These are phyloP conservation scores for Ganoderma resinaceum DNA, from an alignment of 1,284 basidiomycete species.

Conservation along the genomic window DNA sequence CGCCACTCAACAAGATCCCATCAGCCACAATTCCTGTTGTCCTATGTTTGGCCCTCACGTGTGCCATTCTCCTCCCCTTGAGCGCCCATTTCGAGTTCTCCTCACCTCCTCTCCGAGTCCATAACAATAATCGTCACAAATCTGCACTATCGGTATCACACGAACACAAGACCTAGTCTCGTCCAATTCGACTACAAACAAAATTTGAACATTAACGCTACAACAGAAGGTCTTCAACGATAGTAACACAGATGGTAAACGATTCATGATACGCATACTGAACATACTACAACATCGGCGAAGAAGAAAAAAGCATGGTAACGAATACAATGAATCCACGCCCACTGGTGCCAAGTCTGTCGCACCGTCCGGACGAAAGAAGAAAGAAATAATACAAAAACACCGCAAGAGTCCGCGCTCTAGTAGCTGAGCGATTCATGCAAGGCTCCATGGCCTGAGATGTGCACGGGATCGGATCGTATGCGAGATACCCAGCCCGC, in stretches of 20 bases:
- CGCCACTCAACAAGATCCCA: slow-evolving; percentile 21
- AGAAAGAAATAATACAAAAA: neutral
- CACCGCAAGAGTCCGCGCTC: neutral
- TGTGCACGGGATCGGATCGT: neutral
- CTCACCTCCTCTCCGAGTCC: neutral
- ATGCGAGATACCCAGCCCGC: slow-evolving; percentile 1
- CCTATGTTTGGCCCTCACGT: slow-evolving; percentile 24
- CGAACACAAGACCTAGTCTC: neutral
- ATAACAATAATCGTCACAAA: neutral
- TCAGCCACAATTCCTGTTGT: slow-evolving; percentile 27
- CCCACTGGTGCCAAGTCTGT: neutral
- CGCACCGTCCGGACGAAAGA: neutral
- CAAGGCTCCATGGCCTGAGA: neutral
- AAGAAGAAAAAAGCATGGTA: neutral
- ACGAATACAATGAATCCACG: neutral
- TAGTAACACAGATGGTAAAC: neutral
- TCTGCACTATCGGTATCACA: neutral
- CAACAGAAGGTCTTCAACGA: neutral
- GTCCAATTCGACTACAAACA: neutral
- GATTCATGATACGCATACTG: neutral
- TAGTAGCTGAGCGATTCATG: neutral
- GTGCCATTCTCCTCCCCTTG: neutral
- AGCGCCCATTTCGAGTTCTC: neutral
- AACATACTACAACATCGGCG: neutral
- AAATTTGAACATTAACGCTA: neutral